Evolutionary conservation across 257 asterid species (phyloP).

Genomic region (Galeopsis tetrahit): DNA sequence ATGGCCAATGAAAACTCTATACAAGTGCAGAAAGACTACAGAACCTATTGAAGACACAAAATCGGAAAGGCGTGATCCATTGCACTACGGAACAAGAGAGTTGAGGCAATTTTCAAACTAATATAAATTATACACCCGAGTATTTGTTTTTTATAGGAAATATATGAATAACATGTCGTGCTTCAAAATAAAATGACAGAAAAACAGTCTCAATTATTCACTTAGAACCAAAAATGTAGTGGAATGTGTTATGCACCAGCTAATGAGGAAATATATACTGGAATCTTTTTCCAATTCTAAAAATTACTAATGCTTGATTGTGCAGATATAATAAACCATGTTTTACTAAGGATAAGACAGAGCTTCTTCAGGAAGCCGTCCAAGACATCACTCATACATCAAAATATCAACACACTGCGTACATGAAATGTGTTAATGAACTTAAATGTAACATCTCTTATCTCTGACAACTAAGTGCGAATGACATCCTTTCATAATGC

Average conservation of each 20-base stretch:
- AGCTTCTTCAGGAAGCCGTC: conserved; percentile 21
- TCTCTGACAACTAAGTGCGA: conserved; percentile 3
- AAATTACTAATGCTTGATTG: not conserved
- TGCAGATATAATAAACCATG: conserved; percentile 7
- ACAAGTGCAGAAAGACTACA: not conserved
- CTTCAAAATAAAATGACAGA: not conserved
- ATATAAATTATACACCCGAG: not conserved
- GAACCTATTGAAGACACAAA: not conserved
- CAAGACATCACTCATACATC: not conserved
- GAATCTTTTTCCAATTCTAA: not conserved
- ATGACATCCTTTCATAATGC: not conserved
- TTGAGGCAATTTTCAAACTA: not conserved
- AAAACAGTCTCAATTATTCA: not conserved
- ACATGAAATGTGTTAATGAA: not conserved
- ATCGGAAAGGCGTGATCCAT: not conserved
- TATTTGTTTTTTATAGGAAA: not conserved
- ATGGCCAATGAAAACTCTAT: not conserved
- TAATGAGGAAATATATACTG: not conserved
- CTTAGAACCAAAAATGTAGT: not conserved
- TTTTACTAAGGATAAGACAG: not conserved
- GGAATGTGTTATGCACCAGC: not conserved
- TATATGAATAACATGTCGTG: not conserved
- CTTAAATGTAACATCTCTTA: not conserved
- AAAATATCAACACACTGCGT: not conserved
- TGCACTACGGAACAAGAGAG: not conserved